Conservation (phyloP, 2,329 filamentous ascomycete species). For the Aspergillus sp. region DNA sequence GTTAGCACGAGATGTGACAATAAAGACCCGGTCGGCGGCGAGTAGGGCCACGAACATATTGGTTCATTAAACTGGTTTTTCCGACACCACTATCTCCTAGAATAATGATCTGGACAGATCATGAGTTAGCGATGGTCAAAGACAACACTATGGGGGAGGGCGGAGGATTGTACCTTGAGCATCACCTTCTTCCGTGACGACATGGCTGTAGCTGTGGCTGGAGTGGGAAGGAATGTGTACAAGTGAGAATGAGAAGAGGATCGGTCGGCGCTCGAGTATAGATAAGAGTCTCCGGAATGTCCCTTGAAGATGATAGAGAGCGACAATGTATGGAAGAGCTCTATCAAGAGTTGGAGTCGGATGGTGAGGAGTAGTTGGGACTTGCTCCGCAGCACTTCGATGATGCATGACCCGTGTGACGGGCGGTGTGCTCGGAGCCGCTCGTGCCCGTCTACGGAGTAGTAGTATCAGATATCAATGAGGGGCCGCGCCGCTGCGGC, state of each 20-base stretch:
- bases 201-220: conserved; percentile 54
- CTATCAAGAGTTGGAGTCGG: conserved; percentile 4
- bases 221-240: conserved; percentile 6
- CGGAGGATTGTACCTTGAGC: conserved; percentile 68
- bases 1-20: conserved; percentile 22
- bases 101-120: conserved; percentile 80
- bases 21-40: conserved; percentile 1
- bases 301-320: not conserved
- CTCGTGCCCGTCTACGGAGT: not conserved
- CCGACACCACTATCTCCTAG: conserved; percentile 98
- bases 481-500: not conserved
- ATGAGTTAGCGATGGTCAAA: conserved; percentile 9
- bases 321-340: conserved; percentile 1
- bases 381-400: conserved; percentile 27
- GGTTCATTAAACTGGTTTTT: conserved; percentile 99
- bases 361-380: conserved; percentile 17
- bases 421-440: conserved; percentile 34
- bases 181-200: conserved; percentile 87
- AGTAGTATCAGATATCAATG: not conserved
- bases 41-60: conserved; percentile 78
- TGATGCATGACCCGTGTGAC: conserved; percentile 39
- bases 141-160: not conserved
- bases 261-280: not conserved
- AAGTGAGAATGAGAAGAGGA: conserved; percentile 1
- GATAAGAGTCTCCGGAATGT: not conserved